phyloP scores from a whole-genome alignment of 768 basidiomycete species.

The Gelatoporia subvermispora region DNA sequence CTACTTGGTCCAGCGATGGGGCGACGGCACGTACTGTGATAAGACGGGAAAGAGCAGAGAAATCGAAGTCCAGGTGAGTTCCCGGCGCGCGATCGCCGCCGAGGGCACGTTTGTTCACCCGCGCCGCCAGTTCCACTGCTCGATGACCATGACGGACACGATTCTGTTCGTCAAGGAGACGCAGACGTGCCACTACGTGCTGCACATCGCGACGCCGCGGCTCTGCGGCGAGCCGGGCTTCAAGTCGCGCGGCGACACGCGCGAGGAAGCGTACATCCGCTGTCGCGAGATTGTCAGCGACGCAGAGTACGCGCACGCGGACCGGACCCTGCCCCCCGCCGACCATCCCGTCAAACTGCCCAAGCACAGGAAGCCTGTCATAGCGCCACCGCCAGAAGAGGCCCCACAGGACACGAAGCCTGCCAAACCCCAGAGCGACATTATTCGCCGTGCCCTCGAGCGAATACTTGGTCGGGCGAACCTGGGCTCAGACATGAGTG shows the following conservation, averaged over 20 bases:
- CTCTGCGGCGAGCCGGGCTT: conserved; percentile 93
- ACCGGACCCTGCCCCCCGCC: conserved; percentile 37
- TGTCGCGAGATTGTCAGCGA: conserved; percentile 68
- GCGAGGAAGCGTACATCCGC: conserved; percentile 64
- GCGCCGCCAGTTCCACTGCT: conserved; percentile 78
- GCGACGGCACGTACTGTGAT: conserved; percentile 89
- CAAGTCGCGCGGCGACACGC: conserved; percentile 63
- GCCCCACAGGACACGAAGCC: conserved; percentile 1
- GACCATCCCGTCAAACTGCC: conserved; percentile 53
- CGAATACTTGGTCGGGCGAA: conserved; percentile 13
- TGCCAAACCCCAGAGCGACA: conserved; percentile 3
- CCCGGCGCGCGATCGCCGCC: not conserved
- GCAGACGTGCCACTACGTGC: conserved; percentile 89
- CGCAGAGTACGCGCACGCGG: conserved; percentile 18
- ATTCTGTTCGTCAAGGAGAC: conserved; percentile 91
- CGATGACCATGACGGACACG: conserved; percentile 88
- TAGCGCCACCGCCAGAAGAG: conserved; percentile 32
- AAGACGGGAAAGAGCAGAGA: conserved; percentile 84
- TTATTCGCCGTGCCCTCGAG: conserved; percentile 18
- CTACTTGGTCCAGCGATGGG: conserved; percentile 91
- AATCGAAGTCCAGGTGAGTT: conserved; percentile 88
- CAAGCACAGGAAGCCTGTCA: conserved; percentile 41
- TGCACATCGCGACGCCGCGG: conserved; percentile 92
- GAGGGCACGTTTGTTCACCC: conserved; percentile 9
- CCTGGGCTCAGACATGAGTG: conserved; percentile 5